These are phyloP conservation scores for Hericium coralloides DNA, from an alignment of 768 basidiomycete species.

Conservation along the genomic window DNA sequence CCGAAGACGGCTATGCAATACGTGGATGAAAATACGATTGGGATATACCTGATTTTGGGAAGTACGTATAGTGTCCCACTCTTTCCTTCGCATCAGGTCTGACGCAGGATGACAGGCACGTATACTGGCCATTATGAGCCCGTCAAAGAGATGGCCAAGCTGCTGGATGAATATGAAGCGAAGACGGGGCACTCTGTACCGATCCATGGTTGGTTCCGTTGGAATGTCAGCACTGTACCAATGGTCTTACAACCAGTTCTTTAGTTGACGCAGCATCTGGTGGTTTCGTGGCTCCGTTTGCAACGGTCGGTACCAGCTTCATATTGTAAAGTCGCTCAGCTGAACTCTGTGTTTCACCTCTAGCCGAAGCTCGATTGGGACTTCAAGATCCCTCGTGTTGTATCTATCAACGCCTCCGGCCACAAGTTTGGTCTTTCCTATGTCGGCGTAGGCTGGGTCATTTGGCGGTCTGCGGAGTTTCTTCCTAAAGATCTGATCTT, in stretches of 20 bases:
- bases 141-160: slow-evolving; percentile 76
- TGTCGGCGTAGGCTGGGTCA: slow-evolving; percentile 52
- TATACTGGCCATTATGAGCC: slow-evolving; percentile 62
- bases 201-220: slow-evolving; percentile 24
- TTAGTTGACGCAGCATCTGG: slow-evolving; percentile 53
- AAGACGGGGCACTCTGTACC: slow-evolving; percentile 34
- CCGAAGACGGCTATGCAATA: slow-evolving; percentile 53
- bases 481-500: slow-evolving; percentile 67
- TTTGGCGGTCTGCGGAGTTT: slow-evolving; percentile 47
- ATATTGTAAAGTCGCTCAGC: background rate
- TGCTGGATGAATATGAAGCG: slow-evolving; percentile 50
- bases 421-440: slow-evolving; percentile 54
- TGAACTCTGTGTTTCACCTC: background rate
- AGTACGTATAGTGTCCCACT: slow-evolving; percentile 18
- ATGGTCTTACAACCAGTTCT: slow-evolving; percentile 3
- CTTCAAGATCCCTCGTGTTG: slow-evolving; percentile 49
- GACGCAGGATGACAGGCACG: slow-evolving; percentile 17
- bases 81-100: background rate
- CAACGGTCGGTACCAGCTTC: slow-evolving; percentile 10
- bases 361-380: slow-evolving; percentile 47
- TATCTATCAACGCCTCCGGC: slow-evolving; percentile 49
- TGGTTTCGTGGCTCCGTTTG: slow-evolving; percentile 56
- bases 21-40: slow-evolving; percentile 66
- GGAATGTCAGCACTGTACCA: background rate
- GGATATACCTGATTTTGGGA: slow-evolving; percentile 51